Evolutionary conservation across 441 rosid species (phyloP), one percentile per base, ranked within the genome.

Genomic region (Populus hybrid): DNA sequence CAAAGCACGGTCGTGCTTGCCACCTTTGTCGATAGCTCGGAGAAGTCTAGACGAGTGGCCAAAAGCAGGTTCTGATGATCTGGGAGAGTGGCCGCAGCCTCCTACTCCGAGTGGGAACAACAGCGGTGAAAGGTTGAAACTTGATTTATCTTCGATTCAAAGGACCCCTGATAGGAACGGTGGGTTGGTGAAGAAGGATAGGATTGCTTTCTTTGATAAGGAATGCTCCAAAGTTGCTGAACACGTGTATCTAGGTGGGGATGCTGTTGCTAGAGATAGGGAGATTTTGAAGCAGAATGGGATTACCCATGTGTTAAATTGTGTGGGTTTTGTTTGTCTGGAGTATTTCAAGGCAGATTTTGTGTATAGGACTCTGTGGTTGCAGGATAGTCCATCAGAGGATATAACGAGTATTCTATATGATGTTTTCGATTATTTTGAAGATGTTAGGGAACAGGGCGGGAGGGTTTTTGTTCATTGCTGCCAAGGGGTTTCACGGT

Each of bases 381-480:
- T 92, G 85, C 91, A 84, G 72, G 97, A 92, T 75, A 88, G 84
- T 72, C 91, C 97, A 0, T 88, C 92, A 0, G 97, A 92, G 87
- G 97, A 92, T 70, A 92, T 92, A 42, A 90, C 94, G 0, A 92
- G 97, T 78, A 87, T 92, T 82, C 83, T 92, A 19, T 90, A 92
- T 76, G 94, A 92, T 74, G 97, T 92, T 74, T 92, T 92, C 70
- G 94, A 92, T 87, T 92, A 92, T 84, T 92, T 92, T 74, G 97
- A 92, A 82, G 97, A 92, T 78, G 94, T 92, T 63, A 74, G 91
- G 30, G 97, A 90, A 63, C 92, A 89, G 74, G 90, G 88, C 42
- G 92, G 93, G 72, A 81, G 89, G 79, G 97, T 92, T 28, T 77
- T 90, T 65, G 97, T 92, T 32, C 97, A 92, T 75, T 92, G 97